Base-by-base conservation (phyloP, 1,284 basidiomycete species). In the Leccinum subrobustum region DNA sequence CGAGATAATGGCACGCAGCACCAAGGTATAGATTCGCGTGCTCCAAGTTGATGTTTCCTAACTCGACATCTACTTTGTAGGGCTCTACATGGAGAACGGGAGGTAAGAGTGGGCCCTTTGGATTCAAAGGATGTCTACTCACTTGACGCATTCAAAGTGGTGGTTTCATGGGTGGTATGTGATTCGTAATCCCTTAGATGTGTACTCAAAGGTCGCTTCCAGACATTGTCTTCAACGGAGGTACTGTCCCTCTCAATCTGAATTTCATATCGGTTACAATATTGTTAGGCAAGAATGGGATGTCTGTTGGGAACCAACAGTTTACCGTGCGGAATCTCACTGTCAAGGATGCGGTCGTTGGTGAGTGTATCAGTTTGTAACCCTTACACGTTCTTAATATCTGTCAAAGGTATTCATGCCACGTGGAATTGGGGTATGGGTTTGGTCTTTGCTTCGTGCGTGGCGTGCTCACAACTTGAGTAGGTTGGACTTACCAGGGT, bases 41-140 rank as follows among this genome's bases (percentile, higher is more conserved):
- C 8, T 37, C 59, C 57, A 9, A 4, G 27, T 73, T 59, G 73
- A 77, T 44, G 59, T 77, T 25, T 52, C 16, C 31, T 54, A 44
- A 29, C 20, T 25, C 14, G n/a, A 18, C 27, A 31, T 31, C 1
- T 52, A n/a, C 16, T 52, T 52, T n/a, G 14, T 50, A 81, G 82
- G 81, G 48, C 76, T 86, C 50, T 83, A 73, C 64, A 86, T 86
- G 81, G 85, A 87, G 67, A 82, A 82, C 59, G 85, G 84, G 83
- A 68, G 83, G 83, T 78, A 79, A 84, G 70, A 57, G 6, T 18
- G 6, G 2, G 3, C 61, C 77, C 79, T 29, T 79, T 81, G 64
- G 76, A 80, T 3, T 79, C 33, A 27, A 9, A 29, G 5, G 5
- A 58, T 18, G 23, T 33, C 16, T 33, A 35, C 64, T 63, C 27